These are phyloP conservation scores for Penicillium sp. DNA, from an alignment of 2,329 filamentous ascomycete genomes.

Conservation along the genomic window DNA sequence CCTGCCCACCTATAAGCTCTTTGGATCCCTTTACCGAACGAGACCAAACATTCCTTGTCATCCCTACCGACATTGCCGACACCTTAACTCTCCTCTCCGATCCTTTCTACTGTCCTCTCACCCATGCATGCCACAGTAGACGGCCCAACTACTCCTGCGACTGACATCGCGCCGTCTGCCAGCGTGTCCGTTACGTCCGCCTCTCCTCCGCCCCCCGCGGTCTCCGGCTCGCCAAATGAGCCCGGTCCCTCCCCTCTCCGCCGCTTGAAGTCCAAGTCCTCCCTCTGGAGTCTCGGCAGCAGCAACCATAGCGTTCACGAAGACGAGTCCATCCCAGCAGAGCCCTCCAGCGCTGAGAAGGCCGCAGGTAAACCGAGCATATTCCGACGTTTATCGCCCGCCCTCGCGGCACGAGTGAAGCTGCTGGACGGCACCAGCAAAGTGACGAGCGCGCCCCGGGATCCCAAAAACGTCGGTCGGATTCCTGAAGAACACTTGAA, in stretches of 20 bases:
- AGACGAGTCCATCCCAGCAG: constrained; percentile 25
- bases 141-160: constrained; percentile 33
- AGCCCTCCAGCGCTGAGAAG: constrained; percentile 30
- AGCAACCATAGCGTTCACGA: constrained; percentile 37
- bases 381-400: constrained; percentile 46
- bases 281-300: constrained; percentile 38
- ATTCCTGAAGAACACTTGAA: constrained; percentile 46
- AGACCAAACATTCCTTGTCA: constrained; percentile 28
- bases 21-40: constrained; percentile 19
- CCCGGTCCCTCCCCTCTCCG: constrained; percentile 30
- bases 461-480: constrained; percentile 37
- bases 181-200: constrained; percentile 32
- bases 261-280: constrained; percentile 41
- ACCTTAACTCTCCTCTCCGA: constrained; percentile 1
- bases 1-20: constrained; percentile 10
- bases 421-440: constrained; percentile 42
- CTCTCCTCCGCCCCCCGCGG: constrained; percentile 31
- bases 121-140: constrained; percentile 43
- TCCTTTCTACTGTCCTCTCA: constrained; percentile 21
- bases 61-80: constrained; percentile 24
- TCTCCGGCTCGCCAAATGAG: constrained; percentile 34
- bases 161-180: constrained; percentile 29
- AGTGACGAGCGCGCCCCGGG: constrained; percentile 24
- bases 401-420: constrained; percentile 47
- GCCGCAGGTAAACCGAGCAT: constrained; percentile 37